Evolutionary conservation across 2,329 filamentous ascomycete species (phyloP), one percentile per base, ranked within the genome.

Genomic region (Trichophyton equinum): DNA sequence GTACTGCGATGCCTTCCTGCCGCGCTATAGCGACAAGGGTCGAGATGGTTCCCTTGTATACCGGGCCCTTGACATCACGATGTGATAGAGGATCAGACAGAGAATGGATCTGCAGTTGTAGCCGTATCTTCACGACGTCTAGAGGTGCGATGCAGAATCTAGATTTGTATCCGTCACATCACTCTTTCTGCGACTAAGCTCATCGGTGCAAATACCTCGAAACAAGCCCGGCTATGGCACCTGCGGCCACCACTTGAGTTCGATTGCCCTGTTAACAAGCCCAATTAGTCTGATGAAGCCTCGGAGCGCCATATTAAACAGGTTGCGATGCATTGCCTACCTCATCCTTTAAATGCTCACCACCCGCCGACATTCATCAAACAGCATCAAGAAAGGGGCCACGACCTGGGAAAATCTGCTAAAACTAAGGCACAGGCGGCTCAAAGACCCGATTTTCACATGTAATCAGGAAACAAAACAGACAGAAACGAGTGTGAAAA

Each of bases 71-170:
- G 62, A 79, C 68, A 65, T 75, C 69, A 59, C 76, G 76, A 64
- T 83, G 79, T 53, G 84, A 81, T 8, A 85, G 74, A 1, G 89
- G 87, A 69, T 92, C 87, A 67, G 86, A 87, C 63, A 89, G 82
- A 57, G 89, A 91, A 76, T 95, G 88, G 51, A 88, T 84, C 74
- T 97, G 94, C 18, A 99, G 85, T 73, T 99, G 94, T 53, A 97
- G 85, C 55, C 94, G 89, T 76, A 99, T 99, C 79, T 99, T 97
- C 76, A 97, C 85, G 64, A 99, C 94, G 74, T 99, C 94, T 66
- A 99, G 87, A 59, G 94, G 94, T 18, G 94, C 90, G 71, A 97
- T 87, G 70, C 94, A 84, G 79, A 99, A 97, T 72, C 89, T 91
- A 67, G 59, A 27, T 4, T 33, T 30, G 40, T 15, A 55, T 49